Evolutionary conservation across 2,329 filamentous ascomycete species (phyloP).

Genomic region (Plectosphaerella sp.): DNA sequence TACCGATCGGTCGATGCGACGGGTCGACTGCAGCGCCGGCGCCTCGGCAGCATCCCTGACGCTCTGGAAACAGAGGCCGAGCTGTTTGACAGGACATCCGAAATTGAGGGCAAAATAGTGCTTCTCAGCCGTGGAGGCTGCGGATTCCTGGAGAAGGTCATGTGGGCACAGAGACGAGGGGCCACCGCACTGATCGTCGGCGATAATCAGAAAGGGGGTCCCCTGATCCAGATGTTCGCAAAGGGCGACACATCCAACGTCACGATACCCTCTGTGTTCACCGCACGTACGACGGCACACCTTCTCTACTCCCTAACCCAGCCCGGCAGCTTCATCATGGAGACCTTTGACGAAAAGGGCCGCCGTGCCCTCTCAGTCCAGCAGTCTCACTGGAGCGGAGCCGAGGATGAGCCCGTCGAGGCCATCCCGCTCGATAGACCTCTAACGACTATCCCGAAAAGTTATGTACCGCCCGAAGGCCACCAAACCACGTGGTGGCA

Average conservation of each 20-base stretch:
- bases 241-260: slow-evolving; percentile 92
- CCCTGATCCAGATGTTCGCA: slow-evolving; percentile 97
- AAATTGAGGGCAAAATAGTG: slow-evolving; percentile 91
- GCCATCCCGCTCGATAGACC: slow-evolving; percentile 6
- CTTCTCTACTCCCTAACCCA: slow-evolving; percentile 84
- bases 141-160: slow-evolving; percentile 93
- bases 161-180: slow-evolving; percentile 91
- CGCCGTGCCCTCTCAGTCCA: slow-evolving; percentile 51
- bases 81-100: slow-evolving; percentile 23
- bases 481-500: neutral
- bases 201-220: slow-evolving; percentile 84
- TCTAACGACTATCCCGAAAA: slow-evolving; percentile 4
- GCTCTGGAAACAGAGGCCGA: too few relatives aligned
- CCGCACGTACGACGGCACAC: slow-evolving; percentile 90
- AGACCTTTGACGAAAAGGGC: slow-evolving; percentile 55
- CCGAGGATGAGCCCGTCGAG: neutral
- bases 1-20: too few relatives aligned
- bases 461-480: too few relatives aligned
- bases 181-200: slow-evolving; percentile 89
- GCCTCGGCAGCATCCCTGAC: too few relatives aligned
- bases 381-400: slow-evolving; percentile 32
- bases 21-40: too few relatives aligned
- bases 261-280: slow-evolving; percentile 91
- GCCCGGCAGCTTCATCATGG: slow-evolving; percentile 58
- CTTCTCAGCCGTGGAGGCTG: slow-evolving; percentile 89